Evolutionary conservation across 805 yeast genomes (phyloP), one percentile per base, ranked within the genome.

Genomic region (Saturnispora gosingensis): DNA sequence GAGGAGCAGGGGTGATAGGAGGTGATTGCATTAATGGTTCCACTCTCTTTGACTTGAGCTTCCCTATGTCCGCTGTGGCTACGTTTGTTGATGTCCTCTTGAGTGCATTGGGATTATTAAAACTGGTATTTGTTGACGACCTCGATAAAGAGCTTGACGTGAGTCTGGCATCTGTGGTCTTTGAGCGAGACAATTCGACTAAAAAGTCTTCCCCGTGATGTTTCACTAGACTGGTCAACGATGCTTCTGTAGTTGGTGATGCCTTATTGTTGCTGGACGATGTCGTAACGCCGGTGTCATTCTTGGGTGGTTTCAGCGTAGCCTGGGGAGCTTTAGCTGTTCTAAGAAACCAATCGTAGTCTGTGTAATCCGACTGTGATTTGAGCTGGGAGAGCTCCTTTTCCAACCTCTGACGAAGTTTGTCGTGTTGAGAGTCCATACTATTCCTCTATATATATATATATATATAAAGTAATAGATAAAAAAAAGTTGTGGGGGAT

Each of bases 271-370:
- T 30, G 34, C 11, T 30, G 11, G 34, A 9, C 3, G 56, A 22
- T 22, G 30, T 42, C 6, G 11, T 10, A 24, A n/a, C n/a, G 35
- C 22, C 20, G 7, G 32, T 25, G 22, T 10, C 15, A 15, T 25
- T 22, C n/a, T 11, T 32, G 45, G 20, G 44, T 27, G 16, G 47
- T 36, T 18, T 38, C 18, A 24, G 53, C 35, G 42, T 22, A 15
- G 48, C 45, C 8, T 54, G 35, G 8, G 45, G 44, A 3, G 55
- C 15, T 27, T 36, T 53, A 9, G 54, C 50, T 22, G 53, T 50
- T 13, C 63, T 56, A 27, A 66, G 48, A 47, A 65, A 64, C 70
- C 70, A 66, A 46, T 66, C 69, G 40, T 58, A 58, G 36, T 66
- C 70, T 0, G 56, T 54, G 2, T 54, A 43, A 10, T 64, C 69